These are phyloP conservation scores for Naganishia randhawae DNA, from an alignment of 768 basidiomycete genomes.

Conservation along the genomic window DNA sequence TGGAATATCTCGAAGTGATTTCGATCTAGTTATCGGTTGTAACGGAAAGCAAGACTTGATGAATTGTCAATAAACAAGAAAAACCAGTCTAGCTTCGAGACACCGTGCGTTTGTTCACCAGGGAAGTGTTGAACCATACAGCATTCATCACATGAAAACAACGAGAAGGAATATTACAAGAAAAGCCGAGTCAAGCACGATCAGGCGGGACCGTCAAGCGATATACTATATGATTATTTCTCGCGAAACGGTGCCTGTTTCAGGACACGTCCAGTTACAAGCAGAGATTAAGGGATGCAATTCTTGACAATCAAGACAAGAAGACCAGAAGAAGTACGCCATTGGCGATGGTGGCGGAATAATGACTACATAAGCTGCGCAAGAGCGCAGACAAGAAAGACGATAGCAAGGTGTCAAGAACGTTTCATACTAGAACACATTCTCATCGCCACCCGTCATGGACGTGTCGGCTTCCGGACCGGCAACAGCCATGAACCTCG, in stretches of 20 bases:
- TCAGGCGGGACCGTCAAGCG: neutral
- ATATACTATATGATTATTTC: constrained; percentile 1
- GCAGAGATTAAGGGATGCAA: neutral
- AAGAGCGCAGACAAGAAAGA: neutral
- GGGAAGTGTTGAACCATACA: neutral
- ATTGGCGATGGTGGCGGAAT: neutral
- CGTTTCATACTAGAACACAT: neutral
- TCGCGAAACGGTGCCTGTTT: neutral
- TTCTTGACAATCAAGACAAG: neutral
- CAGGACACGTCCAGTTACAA: neutral
- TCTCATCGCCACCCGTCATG: constrained; percentile 12
- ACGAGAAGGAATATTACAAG: constrained; percentile 10
- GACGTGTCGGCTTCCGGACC: constrained; percentile 15
- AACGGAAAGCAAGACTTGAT: constrained; percentile 5
- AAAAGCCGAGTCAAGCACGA: neutral
- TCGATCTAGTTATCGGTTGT: constrained; percentile 4
- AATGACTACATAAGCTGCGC: constrained; percentile 1
- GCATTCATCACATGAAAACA: constrained; percentile 13
- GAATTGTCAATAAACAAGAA: neutral
- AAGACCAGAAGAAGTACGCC: neutral
- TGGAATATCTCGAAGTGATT: neutral
- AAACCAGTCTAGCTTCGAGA: neutral
- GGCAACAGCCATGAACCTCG: constrained; percentile 27
- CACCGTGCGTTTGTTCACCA: neutral
- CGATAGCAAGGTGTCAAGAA: neutral